Percentiles rank a stretch among this genome's conserved stretches.
Conservation (phyloP, 306 rosid species). For the Mucuna pruriens region DNA sequence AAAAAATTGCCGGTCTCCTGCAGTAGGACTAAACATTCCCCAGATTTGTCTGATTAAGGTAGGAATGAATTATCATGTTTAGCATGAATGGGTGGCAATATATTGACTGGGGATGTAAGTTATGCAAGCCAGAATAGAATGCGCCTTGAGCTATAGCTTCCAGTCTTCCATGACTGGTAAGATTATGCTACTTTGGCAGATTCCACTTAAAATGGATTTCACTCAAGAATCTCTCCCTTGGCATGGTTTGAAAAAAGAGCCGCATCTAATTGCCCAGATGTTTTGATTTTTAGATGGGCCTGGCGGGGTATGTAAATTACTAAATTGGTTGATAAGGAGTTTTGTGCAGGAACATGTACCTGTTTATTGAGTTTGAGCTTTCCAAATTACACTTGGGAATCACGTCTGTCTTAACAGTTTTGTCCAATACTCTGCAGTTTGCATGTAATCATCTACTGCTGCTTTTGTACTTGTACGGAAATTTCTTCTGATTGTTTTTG, state of each 20-base stretch:
- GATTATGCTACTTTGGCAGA: conserved; percentile 33
- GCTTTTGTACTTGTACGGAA: conserved; percentile 16
- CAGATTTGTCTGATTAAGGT: conserved; percentile 86
- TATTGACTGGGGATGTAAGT: conserved; percentile 29
- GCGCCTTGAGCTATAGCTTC: conserved; percentile 29
- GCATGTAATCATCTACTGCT: conserved; percentile 33
- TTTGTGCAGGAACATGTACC: conserved; percentile 19
- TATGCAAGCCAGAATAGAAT: conserved; percentile 31
- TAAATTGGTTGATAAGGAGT: conserved; percentile 37
- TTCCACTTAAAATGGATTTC: conserved; percentile 20
- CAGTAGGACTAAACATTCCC: conserved; percentile 83
- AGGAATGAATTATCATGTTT: conserved; percentile 83
- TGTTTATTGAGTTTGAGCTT: conserved; percentile 41
- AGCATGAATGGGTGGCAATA: conserved; percentile 32
- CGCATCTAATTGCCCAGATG: conserved; percentile 33
- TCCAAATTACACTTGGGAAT: conserved; percentile 26
- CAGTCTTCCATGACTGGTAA: conserved; percentile 4
- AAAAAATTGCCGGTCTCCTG: conserved; percentile 84
- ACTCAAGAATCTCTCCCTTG: conserved; percentile 30
- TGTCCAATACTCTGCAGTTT: conserved; percentile 12
- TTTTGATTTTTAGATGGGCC: conserved; percentile 42
- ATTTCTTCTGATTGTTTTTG: conserved; percentile 28
- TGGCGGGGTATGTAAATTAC: conserved; percentile 39
- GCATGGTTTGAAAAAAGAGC: conserved; percentile 25
- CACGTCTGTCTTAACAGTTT: conserved; percentile 22